These are phyloP conservation scores for Ganoderma lucidum DNA, from an alignment of 1,284 basidiomycete genomes.

Conservation along the genomic window DNA sequence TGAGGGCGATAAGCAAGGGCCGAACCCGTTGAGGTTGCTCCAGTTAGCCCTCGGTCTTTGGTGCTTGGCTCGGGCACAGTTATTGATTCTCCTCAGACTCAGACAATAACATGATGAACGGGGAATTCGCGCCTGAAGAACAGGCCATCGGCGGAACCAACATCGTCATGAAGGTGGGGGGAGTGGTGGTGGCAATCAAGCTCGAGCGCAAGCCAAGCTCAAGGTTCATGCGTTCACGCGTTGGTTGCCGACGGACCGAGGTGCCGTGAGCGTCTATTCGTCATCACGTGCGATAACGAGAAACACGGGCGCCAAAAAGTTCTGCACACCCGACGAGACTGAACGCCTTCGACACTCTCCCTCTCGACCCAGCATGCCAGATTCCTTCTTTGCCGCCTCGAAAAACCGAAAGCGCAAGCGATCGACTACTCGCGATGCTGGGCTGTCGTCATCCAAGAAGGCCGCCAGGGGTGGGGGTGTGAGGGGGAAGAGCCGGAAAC, in stretches of 20 bases:
- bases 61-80: background rate
- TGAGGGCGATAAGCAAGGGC: background rate
- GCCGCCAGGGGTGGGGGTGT: conserved; percentile 27
- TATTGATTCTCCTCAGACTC: background rate
- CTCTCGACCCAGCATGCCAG: conserved; percentile 60
- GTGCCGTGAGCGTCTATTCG: background rate
- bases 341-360: conserved; percentile 6
- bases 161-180: background rate
- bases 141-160: background rate
- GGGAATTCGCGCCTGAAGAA: background rate
- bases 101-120: background rate
- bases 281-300: background rate
- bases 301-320: conserved; percentile 21
- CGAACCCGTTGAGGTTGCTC: background rate
- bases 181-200: background rate
- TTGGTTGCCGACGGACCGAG: background rate
- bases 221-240: background rate
- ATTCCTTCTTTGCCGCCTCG: conserved; percentile 74
- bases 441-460: conserved; percentile 41
- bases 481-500: conserved; percentile 27
- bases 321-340: conserved; percentile 4
- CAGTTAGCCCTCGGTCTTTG: background rate
- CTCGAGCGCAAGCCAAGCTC: background rate
- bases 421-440: conserved; percentile 43
- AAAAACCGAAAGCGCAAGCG: conserved; percentile 48